These are phyloP conservation scores for Raphanus hybrid DNA, from an alignment of 441 rosid species.

Conservation along the genomic window DNA sequence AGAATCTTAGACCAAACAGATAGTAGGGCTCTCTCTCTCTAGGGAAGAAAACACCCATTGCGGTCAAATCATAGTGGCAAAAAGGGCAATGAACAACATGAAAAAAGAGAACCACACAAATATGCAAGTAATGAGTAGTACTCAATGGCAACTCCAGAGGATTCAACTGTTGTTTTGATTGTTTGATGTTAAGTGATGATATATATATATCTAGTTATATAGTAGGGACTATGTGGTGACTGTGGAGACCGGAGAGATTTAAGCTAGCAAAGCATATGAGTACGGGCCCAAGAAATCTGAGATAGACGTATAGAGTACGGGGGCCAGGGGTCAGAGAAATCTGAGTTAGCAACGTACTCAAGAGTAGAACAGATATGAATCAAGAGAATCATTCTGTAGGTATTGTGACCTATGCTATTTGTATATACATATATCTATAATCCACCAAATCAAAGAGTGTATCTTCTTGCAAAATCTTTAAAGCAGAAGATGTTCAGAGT, in stretches of 20 bases:
- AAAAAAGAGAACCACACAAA: slow-evolving; percentile 7
- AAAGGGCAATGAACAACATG: slow-evolving; percentile 23
- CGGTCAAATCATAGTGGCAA: slow-evolving; percentile 37
- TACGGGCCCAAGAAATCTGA: too few relatives aligned
- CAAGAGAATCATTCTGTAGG: slow-evolving; percentile 27
- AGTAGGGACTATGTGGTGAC: too few relatives aligned
- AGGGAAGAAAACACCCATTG: slow-evolving; percentile 8
- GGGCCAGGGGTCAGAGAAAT: too few relatives aligned
- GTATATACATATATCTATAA: not conserved
- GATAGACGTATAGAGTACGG: too few relatives aligned
- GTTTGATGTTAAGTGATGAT: too few relatives aligned
- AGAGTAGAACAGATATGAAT: not conserved
- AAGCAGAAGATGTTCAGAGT: not conserved
- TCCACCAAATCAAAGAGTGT: not conserved
- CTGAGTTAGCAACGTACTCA: too few relatives aligned
- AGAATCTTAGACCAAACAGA: slow-evolving; percentile 33
- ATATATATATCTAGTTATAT: too few relatives aligned
- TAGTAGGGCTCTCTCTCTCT: not conserved
- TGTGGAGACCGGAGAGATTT: too few relatives aligned
- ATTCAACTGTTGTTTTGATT: too few relatives aligned
- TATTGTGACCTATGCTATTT: slow-evolving; percentile 15
- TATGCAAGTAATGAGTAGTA: slow-evolving; percentile 16
- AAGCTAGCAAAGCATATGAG: too few relatives aligned
- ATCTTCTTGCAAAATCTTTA: not conserved
- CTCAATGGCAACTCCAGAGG: slow-evolving; percentile 23